A percentile compares a stretch with the other conserved stretches of the same genome.
phyloP scores from a whole-genome alignment of 148 eudicot species.

The Mesembryanthemum crystallinum region DNA sequence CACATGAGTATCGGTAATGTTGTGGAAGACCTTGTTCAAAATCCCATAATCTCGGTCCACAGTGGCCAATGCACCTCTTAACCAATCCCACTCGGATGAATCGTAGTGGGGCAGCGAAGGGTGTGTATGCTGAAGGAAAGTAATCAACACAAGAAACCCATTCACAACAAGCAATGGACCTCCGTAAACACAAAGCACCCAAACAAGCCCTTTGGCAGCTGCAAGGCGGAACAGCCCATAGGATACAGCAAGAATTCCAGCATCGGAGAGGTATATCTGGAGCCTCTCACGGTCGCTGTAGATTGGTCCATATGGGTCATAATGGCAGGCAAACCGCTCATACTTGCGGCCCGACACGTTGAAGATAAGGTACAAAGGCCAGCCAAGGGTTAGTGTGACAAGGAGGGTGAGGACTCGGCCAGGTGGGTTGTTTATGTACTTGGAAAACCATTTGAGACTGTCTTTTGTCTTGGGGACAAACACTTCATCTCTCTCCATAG shows the following conservation, averaged over 20 bases:
- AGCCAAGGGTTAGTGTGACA: conserved; percentile 61
- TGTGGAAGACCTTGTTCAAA: conserved; percentile 79
- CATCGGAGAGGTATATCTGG: conserved; percentile 65
- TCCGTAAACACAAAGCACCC: conserved; percentile 66
- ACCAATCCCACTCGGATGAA: conserved; percentile 86
- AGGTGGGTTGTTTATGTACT: conserved; percentile 67
- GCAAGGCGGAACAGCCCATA: conserved; percentile 53
- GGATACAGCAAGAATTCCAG: conserved; percentile 47
- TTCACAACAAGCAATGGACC: conserved; percentile 68
- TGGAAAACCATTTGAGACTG: conserved; percentile 42
- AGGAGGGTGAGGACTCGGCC: conserved; percentile 50
- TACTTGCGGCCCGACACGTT: conserved; percentile 73
- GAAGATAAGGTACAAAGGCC: conserved; percentile 73
- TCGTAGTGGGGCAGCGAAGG: conserved; percentile 79
- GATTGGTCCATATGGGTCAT: conserved; percentile 73
- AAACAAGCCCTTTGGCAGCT: conserved; percentile 49
- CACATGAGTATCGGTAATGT: conserved; percentile 82
- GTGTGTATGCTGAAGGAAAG: conserved; percentile 81
- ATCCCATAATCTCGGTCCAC: conserved; percentile 77
- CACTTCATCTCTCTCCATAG: conserved; percentile 80
- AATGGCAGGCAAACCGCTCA: conserved; percentile 76
- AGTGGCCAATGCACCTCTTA: conserved; percentile 78
- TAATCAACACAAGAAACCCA: conserved; percentile 73
- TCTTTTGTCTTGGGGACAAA: conserved; percentile 66
- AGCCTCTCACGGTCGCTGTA: conserved; percentile 62